Evolutionary conservation across 2,329 filamentous ascomycete species (phyloP), one percentile per base, ranked within the genome.

Genomic region (Pseudogymnoascus sp.): DNA sequence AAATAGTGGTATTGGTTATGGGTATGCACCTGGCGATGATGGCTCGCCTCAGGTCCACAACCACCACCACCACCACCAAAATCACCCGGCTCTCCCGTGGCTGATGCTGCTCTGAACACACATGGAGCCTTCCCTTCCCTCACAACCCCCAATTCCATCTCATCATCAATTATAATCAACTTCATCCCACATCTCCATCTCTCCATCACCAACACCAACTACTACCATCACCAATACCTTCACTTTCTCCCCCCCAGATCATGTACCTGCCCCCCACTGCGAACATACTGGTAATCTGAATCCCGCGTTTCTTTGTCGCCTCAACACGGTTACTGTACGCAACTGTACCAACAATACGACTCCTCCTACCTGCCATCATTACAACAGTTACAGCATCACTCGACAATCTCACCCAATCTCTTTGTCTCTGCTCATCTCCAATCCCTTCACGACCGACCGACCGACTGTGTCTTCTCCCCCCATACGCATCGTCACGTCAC

Each of bases 61-160:
- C 40, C 60, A 31, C 60, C 59, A 42, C 59, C 36, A 62, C 42
- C 60, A 53, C 60, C 40, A 50, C 40, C 38, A 53, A 34, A 42
- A 28, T 6, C 23, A 56, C 44, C 56, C 50, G 60, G 44, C 60
- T 16, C 37, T 56, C 60, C 50, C 50, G 34, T 53, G 37, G 44
- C 50, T 37, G 34, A 53, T 44, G 40, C 60, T 53, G 31, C 14
- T 53, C 38, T 50, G 50, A 53, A 44, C 60, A 36, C 60, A 40
- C 60, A 18, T 62, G 31, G 31, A 62, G 28, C 50, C 40, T 53
- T 62, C 60, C 38, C 37, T 40, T 31, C 38, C 28, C n/a, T 62
- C 23, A 8, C 7, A 7, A 23, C 31, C 34, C 31, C 59, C 59
- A 37, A 38, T 60, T 60, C 37, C 44, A 50, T 46, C 11, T 5